These are phyloP conservation scores for Rhodosporidiobolus sp. DNA, from an alignment of 768 basidiomycete genomes.

Conservation along the genomic window DNA sequence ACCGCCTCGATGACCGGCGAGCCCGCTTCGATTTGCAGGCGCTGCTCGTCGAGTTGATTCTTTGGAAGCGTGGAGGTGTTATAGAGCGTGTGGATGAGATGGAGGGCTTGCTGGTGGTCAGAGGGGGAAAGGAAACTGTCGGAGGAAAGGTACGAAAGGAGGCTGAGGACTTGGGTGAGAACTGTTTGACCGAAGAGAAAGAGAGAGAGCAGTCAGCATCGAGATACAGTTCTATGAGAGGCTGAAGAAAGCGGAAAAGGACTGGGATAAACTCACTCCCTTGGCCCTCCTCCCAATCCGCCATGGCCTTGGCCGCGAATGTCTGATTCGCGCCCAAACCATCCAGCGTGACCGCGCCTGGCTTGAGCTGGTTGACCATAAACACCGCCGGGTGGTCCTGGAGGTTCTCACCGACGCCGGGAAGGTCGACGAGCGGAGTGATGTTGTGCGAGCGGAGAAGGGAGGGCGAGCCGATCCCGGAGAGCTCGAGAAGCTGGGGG, in stretches of 20 bases:
- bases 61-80: not conserved
- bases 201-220: no score
- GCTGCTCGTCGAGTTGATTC: constrained; percentile 13
- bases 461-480: constrained; percentile 24
- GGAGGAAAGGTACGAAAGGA: constrained; percentile 16
- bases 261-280: constrained; percentile 26
- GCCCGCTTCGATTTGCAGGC: constrained; percentile 1
- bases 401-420: constrained; percentile 54
- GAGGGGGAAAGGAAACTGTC: constrained; percentile 1
- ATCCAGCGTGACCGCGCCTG: constrained; percentile 14
- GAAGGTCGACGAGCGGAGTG: constrained; percentile 48
- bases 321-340: not conserved
- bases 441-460: constrained; percentile 42
- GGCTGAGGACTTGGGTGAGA: constrained; percentile 21
- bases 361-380: constrained; percentile 32
- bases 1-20: constrained; percentile 29
- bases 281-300: constrained; percentile 7
- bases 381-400: constrained; percentile 44
- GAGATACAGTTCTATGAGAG: no score
- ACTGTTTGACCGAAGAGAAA: not conserved
- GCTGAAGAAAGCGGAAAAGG: not conserved
- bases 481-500: constrained; percentile 40
- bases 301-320: not conserved
- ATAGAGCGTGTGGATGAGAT: constrained; percentile 6
- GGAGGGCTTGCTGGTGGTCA: not conserved